A percentile compares a stretch with the other conserved stretches of the same genome.
These are phyloP conservation scores for Beta macrorhiza DNA, from an alignment of 179 eudicot genomes.

Conservation along the genomic window DNA sequence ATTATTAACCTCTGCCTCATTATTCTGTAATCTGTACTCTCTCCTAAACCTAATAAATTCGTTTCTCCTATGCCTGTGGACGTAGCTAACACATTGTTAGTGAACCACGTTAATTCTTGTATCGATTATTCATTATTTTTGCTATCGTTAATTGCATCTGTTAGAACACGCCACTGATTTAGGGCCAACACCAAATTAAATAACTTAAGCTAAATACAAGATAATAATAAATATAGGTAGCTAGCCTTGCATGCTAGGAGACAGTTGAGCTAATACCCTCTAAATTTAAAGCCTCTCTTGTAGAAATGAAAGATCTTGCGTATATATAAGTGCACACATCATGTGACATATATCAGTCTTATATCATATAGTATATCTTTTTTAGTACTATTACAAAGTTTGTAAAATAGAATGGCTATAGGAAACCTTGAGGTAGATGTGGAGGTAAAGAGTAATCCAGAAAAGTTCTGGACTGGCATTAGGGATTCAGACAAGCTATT, in stretches of 20 bases:
- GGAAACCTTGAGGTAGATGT: conserved; percentile 72
- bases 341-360: neutral
- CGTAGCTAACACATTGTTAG: no score
- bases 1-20: no score
- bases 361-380: neutral
- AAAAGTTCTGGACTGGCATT: conserved; percentile 57
- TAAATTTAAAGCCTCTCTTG: conserved; percentile 4
- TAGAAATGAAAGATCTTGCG: neutral
- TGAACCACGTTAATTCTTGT: no score
- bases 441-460: conserved; percentile 52
- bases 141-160: no score
- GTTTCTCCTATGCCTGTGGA: no score
- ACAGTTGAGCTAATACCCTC: conserved; percentile 19
- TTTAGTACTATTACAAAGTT: neutral
- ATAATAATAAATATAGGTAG: conserved; percentile 13
- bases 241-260: neutral
- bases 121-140: no score
- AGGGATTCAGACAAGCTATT: conserved; percentile 54
- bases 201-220: conserved; percentile 10
- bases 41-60: no score
- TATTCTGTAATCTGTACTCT: no score
- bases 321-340: conserved; percentile 14
- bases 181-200: neutral
- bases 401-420: conserved; percentile 15
- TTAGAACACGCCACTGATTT: neutral